Conservation (phyloP, 352 stramenopile genomes). For the Phytophthora ramorum region DNA sequence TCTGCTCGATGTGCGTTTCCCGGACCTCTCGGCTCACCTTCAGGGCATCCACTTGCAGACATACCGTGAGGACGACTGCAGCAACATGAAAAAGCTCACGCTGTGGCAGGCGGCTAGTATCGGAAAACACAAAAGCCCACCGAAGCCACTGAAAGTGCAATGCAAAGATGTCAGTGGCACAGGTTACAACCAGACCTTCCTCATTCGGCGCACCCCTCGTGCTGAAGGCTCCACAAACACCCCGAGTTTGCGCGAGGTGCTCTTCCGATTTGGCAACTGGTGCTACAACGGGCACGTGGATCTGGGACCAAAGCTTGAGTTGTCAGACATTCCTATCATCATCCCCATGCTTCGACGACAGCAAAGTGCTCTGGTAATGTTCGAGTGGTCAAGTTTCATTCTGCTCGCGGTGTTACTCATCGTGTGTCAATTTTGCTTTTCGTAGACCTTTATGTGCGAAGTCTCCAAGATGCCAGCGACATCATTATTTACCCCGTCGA, state of each 20-base stretch:
- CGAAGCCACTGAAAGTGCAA: constrained; percentile 84
- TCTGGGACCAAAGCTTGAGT: constrained; percentile 87
- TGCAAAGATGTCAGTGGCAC: constrained; percentile 84
- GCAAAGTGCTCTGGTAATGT: constrained; percentile 88
- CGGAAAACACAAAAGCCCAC: constrained; percentile 61
- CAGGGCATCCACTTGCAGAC: constrained; percentile 90
- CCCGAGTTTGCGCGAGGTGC: constrained; percentile 87
- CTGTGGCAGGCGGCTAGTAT: constrained; percentile 87
- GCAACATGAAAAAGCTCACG: constrained; percentile 93
- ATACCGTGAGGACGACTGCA: constrained; percentile 80
- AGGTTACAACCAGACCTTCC: constrained; percentile 88
- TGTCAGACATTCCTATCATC: constrained; percentile 93
- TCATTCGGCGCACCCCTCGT: constrained; percentile 74
- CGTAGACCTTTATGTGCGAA: constrained; percentile 93
- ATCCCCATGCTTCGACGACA: constrained; percentile 94
- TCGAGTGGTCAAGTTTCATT: not conserved
- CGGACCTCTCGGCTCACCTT: constrained; percentile 90
- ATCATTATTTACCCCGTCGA: constrained; percentile 87
- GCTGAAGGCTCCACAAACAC: constrained; percentile 34
- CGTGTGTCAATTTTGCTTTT: not conserved
- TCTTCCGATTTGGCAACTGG: constrained; percentile 96
- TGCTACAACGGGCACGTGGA: constrained; percentile 95
- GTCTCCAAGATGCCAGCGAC: constrained; percentile 90
- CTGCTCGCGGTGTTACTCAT: not conserved
- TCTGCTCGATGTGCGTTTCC: constrained; percentile 94